A percentile compares a stretch with the other conserved stretches of the same genome.
Conservation (phyloP, 352 stramenopile species). For the Paralagenidium karlingii region DNA sequence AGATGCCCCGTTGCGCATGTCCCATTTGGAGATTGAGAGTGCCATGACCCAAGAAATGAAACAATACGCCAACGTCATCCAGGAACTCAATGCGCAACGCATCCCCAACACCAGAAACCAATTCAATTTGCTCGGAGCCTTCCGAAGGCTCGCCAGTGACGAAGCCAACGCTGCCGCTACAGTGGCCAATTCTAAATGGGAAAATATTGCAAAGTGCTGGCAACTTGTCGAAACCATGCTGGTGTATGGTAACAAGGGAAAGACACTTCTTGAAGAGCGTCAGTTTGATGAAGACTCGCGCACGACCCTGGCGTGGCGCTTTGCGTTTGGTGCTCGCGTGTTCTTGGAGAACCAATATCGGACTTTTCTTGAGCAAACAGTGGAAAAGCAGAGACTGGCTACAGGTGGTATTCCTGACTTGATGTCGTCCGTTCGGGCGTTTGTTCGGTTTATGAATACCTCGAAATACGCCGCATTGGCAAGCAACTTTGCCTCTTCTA, state of each 20-base stretch:
- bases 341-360: slow-evolving; percentile 75
- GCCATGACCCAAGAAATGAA: slow-evolving; percentile 79
- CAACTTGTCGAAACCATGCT: slow-evolving; percentile 60
- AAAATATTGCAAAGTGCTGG: slow-evolving; percentile 72
- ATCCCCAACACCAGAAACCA: slow-evolving; percentile 57
- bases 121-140: slow-evolving; percentile 46
- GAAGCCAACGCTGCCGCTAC: too few species aligned
- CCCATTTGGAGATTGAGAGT: slow-evolving; percentile 41
- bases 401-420: slow-evolving; percentile 58
- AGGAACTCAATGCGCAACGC: slow-evolving; percentile 54
- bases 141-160: too few species aligned
- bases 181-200: slow-evolving; percentile 51
- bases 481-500: slow-evolving; percentile 19
- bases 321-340: slow-evolving; percentile 51
- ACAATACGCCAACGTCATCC: slow-evolving; percentile 55
- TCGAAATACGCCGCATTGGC: slow-evolving; percentile 32
- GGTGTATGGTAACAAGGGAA: slow-evolving; percentile 26
- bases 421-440: slow-evolving; percentile 60
- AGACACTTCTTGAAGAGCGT: slow-evolving; percentile 30
- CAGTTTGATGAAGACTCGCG: slow-evolving; percentile 38
- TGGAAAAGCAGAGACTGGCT: slow-evolving; percentile 58
- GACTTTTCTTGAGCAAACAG: slow-evolving; percentile 60
- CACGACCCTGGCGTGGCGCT: slow-evolving; percentile 27
- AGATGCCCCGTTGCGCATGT: slow-evolving; percentile 37
- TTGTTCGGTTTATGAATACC: slow-evolving; percentile 64